These are phyloP conservation scores for Fusarium mundagurra DNA, from an alignment of 2,329 filamentous ascomycete species.

Conservation along the genomic window DNA sequence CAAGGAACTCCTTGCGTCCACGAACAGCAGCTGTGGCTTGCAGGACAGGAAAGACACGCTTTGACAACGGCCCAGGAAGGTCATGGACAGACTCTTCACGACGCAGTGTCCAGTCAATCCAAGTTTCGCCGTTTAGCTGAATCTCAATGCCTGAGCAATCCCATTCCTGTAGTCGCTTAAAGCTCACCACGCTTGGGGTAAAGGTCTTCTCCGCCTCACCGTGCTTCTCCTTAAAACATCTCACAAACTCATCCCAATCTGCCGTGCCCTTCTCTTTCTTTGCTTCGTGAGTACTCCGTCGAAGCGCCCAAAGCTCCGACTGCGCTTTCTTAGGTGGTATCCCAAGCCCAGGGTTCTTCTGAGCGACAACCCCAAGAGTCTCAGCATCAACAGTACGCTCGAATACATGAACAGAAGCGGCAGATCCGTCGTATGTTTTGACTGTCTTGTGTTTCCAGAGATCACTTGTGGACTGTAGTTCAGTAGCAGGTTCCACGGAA, in stretches of 20 bases:
- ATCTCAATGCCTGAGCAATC: conserved; percentile 55
- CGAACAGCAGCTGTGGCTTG: conserved; percentile 63
- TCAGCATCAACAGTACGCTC: conserved; percentile 59
- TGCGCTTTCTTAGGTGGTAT: conserved; percentile 32
- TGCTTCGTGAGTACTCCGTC: conserved; percentile 70
- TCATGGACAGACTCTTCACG: conserved; percentile 74
- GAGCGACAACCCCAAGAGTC: conserved; percentile 54
- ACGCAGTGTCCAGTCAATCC: conserved; percentile 59
- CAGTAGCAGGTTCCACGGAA: conserved; percentile 28
- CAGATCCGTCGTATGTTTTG: conserved; percentile 60
- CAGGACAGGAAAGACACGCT: conserved; percentile 73
- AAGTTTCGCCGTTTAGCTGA: conserved; percentile 51
- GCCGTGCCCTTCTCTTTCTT: conserved; percentile 62
- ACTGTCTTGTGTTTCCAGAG: conserved; percentile 61
- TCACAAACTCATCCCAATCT: conserved; percentile 70
- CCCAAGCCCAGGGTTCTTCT: conserved; percentile 45
- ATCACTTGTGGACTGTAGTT: conserved; percentile 26
- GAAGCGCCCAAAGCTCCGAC: conserved; percentile 70
- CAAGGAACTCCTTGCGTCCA: conserved; percentile 60
- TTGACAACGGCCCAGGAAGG: conserved; percentile 67
- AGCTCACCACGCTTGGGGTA: conserved; percentile 50
- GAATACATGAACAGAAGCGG: conserved; percentile 62
- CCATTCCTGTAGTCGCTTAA: conserved; percentile 55
- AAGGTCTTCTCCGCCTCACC: conserved; percentile 54
- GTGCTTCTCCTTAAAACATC: conserved; percentile 63